These are phyloP conservation scores for Phytophthora vignae DNA, from an alignment of 352 stramenopile species.

Conservation along the genomic window DNA sequence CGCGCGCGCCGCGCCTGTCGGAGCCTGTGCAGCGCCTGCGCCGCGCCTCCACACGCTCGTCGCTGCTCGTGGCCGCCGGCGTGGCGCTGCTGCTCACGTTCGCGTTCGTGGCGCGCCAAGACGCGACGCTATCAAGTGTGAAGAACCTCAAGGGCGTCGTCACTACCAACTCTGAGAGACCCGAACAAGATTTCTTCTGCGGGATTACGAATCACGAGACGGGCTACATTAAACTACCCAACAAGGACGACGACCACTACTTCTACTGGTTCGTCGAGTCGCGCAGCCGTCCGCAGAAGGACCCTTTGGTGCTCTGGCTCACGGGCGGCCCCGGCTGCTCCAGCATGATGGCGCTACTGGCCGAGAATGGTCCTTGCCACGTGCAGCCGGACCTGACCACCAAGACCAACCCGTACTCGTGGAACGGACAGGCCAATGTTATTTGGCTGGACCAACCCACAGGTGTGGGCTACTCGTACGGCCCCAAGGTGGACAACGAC, in stretches of 20 bases:
- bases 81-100: constrained; percentile 47
- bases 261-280: constrained; percentile 81
- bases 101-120: constrained; percentile 37
- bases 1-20: neutral
- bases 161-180: constrained; percentile 19
- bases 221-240: constrained; percentile 62
- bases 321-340: constrained; percentile 71
- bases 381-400: constrained; percentile 58
- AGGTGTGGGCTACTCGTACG: constrained; percentile 74
- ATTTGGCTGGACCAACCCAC: constrained; percentile 81
- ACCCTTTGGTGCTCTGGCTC: constrained; percentile 75
- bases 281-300: constrained; percentile 33
- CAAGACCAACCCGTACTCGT: constrained; percentile 61
- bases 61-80: constrained; percentile 36
- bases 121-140: constrained; percentile 27
- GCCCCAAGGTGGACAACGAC: constrained; percentile 47
- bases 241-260: constrained; percentile 63
- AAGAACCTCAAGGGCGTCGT: constrained; percentile 33
- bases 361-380: constrained; percentile 72
- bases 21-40: neutral
- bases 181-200: constrained; percentile 44
- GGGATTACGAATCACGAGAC: constrained; percentile 48
- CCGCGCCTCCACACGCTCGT: neutral
- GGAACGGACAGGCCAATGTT: constrained; percentile 73
- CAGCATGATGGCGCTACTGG: constrained; percentile 61